A percentile compares a stretch with the other conserved stretches of the same genome.
These are phyloP conservation scores for Syzygium grande DNA, from an alignment of 345 rosid genomes.

Conservation along the genomic window DNA sequence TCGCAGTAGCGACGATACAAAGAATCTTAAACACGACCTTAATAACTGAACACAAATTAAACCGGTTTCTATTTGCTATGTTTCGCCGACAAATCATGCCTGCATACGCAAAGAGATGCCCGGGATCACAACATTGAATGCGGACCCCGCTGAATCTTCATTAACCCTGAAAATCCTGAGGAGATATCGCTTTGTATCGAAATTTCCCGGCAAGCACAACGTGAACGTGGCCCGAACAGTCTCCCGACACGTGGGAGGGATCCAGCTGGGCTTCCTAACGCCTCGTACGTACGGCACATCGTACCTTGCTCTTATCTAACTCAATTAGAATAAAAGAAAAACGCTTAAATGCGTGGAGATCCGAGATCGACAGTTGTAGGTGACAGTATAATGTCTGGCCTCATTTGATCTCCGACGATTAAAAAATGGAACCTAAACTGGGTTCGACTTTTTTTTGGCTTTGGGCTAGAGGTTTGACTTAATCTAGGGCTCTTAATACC, in stretches of 20 bases:
- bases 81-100: neutral
- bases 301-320: neutral
- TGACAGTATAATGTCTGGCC: neutral
- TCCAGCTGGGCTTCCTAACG: neutral
- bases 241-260: neutral
- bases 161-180: neutral
- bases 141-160: neutral
- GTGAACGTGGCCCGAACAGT: neutral
- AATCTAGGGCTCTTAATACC: neutral
- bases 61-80: no score
- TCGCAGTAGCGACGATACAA: no score
- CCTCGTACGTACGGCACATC: neutral
- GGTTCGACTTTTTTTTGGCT: neutral
- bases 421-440: neutral
- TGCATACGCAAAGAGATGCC: neutral
- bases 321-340: no score
- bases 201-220: neutral
- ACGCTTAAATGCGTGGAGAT: neutral
- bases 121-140: neutral
- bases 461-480: no score
- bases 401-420: neutral
- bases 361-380: neutral
- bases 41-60: no score
- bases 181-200: neutral
- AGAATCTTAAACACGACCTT: neutral